Base-by-base conservation (phyloP, 768 basidiomycete species). In the Xanthoconium purpureum region DNA sequence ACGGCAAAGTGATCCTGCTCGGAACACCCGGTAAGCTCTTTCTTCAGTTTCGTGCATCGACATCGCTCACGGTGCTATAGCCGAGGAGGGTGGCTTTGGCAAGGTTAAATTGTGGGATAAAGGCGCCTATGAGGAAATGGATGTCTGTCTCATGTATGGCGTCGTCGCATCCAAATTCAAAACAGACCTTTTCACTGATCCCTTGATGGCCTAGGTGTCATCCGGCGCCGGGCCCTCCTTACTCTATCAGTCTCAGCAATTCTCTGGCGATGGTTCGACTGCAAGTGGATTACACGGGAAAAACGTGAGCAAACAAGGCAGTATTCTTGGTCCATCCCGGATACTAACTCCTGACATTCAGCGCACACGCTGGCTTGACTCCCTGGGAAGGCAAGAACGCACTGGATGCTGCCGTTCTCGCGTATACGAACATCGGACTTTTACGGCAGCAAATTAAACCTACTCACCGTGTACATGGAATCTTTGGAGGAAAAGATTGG, bases 301-400 rank as follows among this genome's bases (percentile, higher is more conserved):
- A 88, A 62, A 87, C 88, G 90, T 89, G 55, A 57, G 77, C 61
- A 20, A 33, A 20, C 18, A 10, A 38, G 17, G 37, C 43, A 33
- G 24, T 13, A n/a, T 33, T 32, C 20, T 33, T 38, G 20, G 9
- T 32, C 5, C 20, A 14, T 38, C n/a, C n/a, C 17, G 54, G 30
- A 36, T 29, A 24, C 11, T 7, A 47, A 24, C 24, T 4, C 42
- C 32, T 17, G 12, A n/a, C 29, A 13, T 42, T 43, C 53, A 91
- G 88, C 12, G 88, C 90, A 4, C 90, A 91, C 66, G 89, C 89
- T 5, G 84, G 84, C 1, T 74, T 88, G 29, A 87, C 85, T 20
- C 91, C 91, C 24, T 93, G 91, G 91, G 88, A 92, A 68, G 91
- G 90, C 2, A 78, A 77, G 57, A 93, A 94, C 59, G 86, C 91